Conservation (phyloP, 331 rosid species). For the Quercus phellos region DNA sequence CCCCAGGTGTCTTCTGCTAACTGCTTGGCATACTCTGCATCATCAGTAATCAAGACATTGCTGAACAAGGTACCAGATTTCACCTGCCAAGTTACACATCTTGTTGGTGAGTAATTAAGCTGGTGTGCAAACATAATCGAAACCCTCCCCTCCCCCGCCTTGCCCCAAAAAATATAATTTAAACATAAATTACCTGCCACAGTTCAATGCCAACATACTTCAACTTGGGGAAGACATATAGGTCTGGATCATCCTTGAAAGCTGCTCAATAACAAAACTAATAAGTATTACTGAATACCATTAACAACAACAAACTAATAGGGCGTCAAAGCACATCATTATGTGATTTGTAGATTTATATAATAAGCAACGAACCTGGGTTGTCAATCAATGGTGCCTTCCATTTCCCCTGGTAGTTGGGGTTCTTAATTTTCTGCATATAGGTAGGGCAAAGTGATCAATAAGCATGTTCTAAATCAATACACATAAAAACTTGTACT, state of each 20-base stretch:
- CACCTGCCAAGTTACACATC: constrained; percentile 51
- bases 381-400: constrained; percentile 95
- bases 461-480: background rate
- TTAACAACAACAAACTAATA: background rate
- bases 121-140: background rate
- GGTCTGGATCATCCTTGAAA: constrained; percentile 89
- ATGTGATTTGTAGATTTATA: background rate
- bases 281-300: background rate
- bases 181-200: constrained; percentile 77
- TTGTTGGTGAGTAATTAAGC: constrained; percentile 19
- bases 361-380: constrained; percentile 56
- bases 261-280: constrained; percentile 34
- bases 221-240: constrained; percentile 88
- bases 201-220: constrained; percentile 93
- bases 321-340: background rate
- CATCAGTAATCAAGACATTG: constrained; percentile 84
- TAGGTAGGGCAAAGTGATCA: constrained; percentile 13
- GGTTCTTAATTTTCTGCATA: constrained; percentile 90
- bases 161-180: background rate
- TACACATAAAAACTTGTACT: background rate
- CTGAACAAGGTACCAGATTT: constrained; percentile 95
- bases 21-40: constrained; percentile 83
- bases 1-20: constrained; percentile 94
- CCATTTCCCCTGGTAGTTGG: constrained; percentile 92
- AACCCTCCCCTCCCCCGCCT: background rate